Conservation (phyloP, 495 filamentous ascomycete species). For the Cudoniella acicularis region DNA sequence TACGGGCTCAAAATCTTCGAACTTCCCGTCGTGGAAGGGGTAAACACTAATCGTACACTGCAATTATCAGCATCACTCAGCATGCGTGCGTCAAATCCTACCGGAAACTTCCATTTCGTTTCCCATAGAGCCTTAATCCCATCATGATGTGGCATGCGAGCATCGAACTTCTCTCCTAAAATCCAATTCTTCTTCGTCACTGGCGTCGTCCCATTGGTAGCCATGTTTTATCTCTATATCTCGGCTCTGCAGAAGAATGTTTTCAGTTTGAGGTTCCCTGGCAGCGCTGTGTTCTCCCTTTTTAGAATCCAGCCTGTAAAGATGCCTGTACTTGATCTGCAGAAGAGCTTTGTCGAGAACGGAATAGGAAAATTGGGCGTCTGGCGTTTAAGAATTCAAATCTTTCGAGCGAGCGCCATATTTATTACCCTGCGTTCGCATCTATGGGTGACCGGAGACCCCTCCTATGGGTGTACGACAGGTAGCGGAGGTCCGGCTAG, state of each 20-base stretch:
- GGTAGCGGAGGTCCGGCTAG: too few species aligned
- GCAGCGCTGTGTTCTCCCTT: too few species aligned
- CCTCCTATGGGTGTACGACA: too few species aligned
- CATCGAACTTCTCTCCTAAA: background rate
- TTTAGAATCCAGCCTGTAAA: too few species aligned
- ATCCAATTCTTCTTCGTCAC: background rate
- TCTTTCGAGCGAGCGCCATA: too few species aligned
- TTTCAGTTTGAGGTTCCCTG: background rate
- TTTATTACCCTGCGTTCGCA: too few species aligned
- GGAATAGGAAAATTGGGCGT: too few species aligned
- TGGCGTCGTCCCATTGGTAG: background rate
- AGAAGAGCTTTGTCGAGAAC: too few species aligned
- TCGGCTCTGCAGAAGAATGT: background rate
- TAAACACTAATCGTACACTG: slow-evolving; percentile 64
- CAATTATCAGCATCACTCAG: background rate
- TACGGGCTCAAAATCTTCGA: slow-evolving; percentile 71
- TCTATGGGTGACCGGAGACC: too few species aligned
- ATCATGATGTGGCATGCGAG: slow-evolving; percentile 57
- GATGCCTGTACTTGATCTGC: too few species aligned
- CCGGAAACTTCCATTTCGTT: slow-evolving; percentile 72
- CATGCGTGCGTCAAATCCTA: slow-evolving; percentile 30
- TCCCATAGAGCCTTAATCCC: slow-evolving; percentile 74
- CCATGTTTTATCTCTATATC: background rate
- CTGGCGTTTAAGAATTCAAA: too few species aligned
- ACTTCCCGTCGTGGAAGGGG: slow-evolving; percentile 71